phyloP scores from a whole-genome alignment of 768 basidiomycete genomes.

The Termitomyces sp. region DNA sequence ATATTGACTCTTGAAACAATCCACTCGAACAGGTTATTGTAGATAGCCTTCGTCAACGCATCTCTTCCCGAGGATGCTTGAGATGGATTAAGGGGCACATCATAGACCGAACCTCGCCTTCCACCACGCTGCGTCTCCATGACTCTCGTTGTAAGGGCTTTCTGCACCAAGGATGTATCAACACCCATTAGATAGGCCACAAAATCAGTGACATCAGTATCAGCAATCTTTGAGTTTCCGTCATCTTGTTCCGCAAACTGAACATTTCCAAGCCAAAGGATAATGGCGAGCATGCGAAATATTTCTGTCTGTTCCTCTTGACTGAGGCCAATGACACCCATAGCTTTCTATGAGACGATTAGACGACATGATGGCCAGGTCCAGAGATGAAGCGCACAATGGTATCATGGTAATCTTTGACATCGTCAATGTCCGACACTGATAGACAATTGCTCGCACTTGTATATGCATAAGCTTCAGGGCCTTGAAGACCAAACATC shows the following conservation, averaged over 20 bases:
- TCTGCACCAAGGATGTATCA: conserved; percentile 75
- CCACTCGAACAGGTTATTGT: conserved; percentile 99
- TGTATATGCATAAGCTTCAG: conserved; percentile 93
- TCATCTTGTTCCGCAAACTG: conserved; percentile 87
- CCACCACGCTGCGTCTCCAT: conserved; percentile 95
- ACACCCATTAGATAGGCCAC: conserved; percentile 92
- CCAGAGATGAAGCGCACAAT: conserved; percentile 48
- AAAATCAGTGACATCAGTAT: conserved; percentile 91
- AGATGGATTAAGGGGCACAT: conserved; percentile 90
- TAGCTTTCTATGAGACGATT: conserved; percentile 63
- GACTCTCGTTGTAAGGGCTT: conserved; percentile 79
- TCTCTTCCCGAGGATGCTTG: conserved; percentile 89
- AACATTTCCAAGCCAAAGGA: conserved; percentile 97
- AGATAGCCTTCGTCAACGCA: conserved; percentile 92
- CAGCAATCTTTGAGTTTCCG: conserved; percentile 78
- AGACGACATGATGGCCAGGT: conserved; percentile 2
- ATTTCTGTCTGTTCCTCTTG: conserved; percentile 87
- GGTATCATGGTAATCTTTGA: conserved; percentile 83
- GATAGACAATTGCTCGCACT: conserved; percentile 89
- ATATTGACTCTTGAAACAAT: conserved; percentile 95
- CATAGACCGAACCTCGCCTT: conserved; percentile 91
- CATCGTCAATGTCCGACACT: conserved; percentile 89
- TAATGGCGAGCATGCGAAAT: conserved; percentile 85
- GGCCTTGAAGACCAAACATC: conserved; percentile 91
- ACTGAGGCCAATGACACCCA: conserved; percentile 89